A percentile compares a stretch with the other conserved stretches of the same genome.
Evolutionary conservation across 345 rosid species (phyloP).

Genomic region (Camelina hispida): DNA sequence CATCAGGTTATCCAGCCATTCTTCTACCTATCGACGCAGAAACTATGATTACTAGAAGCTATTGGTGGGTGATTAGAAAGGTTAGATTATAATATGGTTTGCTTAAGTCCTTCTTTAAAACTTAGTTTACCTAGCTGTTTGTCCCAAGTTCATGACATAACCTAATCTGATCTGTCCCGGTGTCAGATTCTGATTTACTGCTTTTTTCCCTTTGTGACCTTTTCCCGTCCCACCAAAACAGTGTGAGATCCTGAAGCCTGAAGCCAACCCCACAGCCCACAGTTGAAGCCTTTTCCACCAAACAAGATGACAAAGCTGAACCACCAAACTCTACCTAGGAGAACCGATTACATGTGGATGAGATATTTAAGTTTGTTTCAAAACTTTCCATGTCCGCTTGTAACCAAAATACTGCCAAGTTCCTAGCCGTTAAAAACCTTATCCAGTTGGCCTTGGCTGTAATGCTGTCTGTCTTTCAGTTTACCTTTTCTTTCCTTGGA

Average conservation of each 20-base stretch:
- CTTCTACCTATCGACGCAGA: slow-evolving; percentile 80
- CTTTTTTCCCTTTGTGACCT: slow-evolving; percentile 78
- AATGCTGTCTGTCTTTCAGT: slow-evolving; percentile 46
- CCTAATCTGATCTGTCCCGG: slow-evolving; percentile 41
- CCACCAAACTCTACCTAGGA: slow-evolving; percentile 75
- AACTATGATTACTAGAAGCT: slow-evolving; percentile 79
- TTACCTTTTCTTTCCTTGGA: slow-evolving; percentile 32
- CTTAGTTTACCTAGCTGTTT: slow-evolving; percentile 56
- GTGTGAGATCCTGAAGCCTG: slow-evolving; percentile 94
- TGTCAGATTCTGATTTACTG: slow-evolving; percentile 77
- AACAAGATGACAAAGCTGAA: slow-evolving; percentile 90
- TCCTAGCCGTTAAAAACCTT: slow-evolving; percentile 62
- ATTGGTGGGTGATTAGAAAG: slow-evolving; percentile 52
- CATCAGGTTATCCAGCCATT: slow-evolving; percentile 87
- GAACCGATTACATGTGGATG: slow-evolving; percentile 64
- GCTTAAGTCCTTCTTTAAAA: slow-evolving; percentile 43
- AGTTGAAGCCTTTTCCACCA: slow-evolving; percentile 81
- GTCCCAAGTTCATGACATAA: slow-evolving; percentile 46
- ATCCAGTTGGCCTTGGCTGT: slow-evolving; percentile 52
- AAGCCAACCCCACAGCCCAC: slow-evolving; percentile 81
- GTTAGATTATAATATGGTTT: slow-evolving; percentile 52
- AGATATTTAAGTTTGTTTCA: slow-evolving; percentile 51
- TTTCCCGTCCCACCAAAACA: slow-evolving; percentile 74
- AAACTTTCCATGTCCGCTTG: slow-evolving; percentile 60
- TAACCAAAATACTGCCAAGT: slow-evolving; percentile 62